Conservation (phyloP, 1,284 basidiomycete genomes). For the Serendipita sp. region DNA sequence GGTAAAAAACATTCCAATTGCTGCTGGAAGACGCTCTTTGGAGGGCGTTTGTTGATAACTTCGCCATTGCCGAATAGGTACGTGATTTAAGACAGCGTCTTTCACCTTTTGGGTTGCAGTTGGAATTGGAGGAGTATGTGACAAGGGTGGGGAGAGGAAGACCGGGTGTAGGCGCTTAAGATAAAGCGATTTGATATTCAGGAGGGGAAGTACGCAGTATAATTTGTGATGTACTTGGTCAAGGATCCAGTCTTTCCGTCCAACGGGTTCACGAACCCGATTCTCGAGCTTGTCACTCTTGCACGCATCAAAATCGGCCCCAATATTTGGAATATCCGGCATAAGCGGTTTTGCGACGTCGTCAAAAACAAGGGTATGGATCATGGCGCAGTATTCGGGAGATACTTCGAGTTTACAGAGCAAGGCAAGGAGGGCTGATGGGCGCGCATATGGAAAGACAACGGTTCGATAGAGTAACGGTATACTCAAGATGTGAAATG, state of each 20-base stretch:
- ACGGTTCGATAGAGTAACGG: not conserved
- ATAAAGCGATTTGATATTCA: not conserved
- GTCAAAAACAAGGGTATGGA: slow-evolving; percentile 3
- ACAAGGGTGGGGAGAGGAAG: slow-evolving; percentile 1
- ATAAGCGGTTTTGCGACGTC: not conserved
- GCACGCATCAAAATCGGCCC: not conserved
- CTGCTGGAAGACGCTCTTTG: not conserved
- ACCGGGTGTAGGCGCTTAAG: slow-evolving; percentile 1
- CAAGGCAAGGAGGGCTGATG: not conserved
- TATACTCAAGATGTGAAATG: not conserved
- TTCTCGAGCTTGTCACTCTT: not conserved
- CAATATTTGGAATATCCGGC: not conserved
- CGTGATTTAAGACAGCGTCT: not conserved
- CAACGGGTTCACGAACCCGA: not conserved
- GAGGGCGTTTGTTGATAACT: not conserved
- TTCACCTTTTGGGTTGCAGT: not conserved
- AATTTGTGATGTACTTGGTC: slow-evolving; percentile 3
- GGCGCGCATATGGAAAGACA: not conserved
- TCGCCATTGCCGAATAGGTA: slow-evolving; percentile 4
- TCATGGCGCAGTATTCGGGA: not conserved
- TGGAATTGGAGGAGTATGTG: not conserved
- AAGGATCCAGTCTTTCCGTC: not conserved
- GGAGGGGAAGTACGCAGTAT: not conserved
- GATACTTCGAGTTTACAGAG: not conserved
- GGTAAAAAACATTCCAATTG: slow-evolving; percentile 3